Conservation (phyloP, 805 yeast genomes). For the Metschnikowia picachoensis region DNA sequence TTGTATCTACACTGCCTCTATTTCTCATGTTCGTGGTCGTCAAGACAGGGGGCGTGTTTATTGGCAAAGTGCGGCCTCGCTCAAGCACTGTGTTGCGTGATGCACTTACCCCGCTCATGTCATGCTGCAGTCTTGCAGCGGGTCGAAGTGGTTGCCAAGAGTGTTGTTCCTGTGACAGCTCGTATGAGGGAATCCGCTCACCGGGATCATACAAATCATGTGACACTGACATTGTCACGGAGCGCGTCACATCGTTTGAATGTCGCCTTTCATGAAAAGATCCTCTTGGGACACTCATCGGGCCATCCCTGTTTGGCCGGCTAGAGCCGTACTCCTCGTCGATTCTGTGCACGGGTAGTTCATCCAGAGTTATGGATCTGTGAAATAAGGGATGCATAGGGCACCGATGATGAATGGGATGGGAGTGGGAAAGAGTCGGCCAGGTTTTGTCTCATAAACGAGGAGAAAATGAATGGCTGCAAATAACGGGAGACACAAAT, state of each 20-base stretch:
- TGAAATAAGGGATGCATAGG: conserved; percentile 3
- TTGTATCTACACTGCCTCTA: neutral
- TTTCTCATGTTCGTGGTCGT: conserved; percentile 12
- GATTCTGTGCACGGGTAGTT: conserved; percentile 12
- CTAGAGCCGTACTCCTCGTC: conserved; percentile 11
- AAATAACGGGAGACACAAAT: too few species aligned
- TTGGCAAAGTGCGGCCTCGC: conserved; percentile 2
- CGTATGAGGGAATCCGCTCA: conserved; percentile 41
- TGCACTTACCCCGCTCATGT: neutral
- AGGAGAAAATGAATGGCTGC: too few species aligned
- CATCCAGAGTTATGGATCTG: neutral
- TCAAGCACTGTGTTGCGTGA: neutral
- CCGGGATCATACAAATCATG: conserved; percentile 23
- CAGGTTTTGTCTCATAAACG: too few species aligned
- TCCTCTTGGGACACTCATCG: conserved; percentile 1
- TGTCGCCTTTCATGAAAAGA: conserved; percentile 2
- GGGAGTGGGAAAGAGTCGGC: neutral
- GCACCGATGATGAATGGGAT: neutral
- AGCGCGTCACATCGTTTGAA: neutral
- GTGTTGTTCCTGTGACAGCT: conserved; percentile 34
- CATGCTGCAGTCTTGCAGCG: conserved; percentile 4
- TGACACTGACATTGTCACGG: conserved; percentile 13
- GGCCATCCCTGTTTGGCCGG: conserved; percentile 3
- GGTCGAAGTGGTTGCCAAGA: conserved; percentile 8
- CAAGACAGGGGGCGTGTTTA: conserved; percentile 9